Evolutionary conservation across 1,139 yeast species (phyloP).

Genomic region (Pneumocystis sp.): DNA sequence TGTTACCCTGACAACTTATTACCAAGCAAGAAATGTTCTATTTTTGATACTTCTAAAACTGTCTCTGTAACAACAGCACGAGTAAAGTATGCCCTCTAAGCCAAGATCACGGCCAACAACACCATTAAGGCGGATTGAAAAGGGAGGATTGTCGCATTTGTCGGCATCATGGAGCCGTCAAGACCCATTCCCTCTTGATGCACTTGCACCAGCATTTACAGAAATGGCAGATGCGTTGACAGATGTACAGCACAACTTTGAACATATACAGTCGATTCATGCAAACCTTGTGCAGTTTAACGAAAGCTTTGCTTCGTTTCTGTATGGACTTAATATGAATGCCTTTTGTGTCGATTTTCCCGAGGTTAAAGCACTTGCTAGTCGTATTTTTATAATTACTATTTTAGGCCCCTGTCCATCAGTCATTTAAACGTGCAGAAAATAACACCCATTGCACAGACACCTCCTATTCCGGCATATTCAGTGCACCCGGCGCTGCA

Average conservation of each 20-base stretch:
- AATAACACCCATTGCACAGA: not conserved
- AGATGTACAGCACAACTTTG: slow-evolving; percentile 40
- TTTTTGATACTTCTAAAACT: not conserved
- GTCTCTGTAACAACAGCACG: not conserved
- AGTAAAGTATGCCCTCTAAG: not conserved
- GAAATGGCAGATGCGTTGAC: slow-evolving; percentile 40
- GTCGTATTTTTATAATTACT: not conserved
- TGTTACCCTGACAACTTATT: too few species aligned
- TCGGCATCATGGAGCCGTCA: slow-evolving; percentile 13
- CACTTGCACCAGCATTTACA: slow-evolving; percentile 19
- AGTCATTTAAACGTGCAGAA: slow-evolving; percentile 7
- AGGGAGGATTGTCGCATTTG: slow-evolving; percentile 17
- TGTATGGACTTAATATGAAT: slow-evolving; percentile 49
- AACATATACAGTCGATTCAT: slow-evolving; percentile 35
- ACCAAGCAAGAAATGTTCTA: too few species aligned
- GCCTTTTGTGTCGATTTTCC: slow-evolving; percentile 56
- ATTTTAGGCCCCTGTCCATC: slow-evolving; percentile 11
- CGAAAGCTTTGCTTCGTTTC: slow-evolving; percentile 48
- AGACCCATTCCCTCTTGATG: slow-evolving; percentile 17
- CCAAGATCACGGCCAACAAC: slow-evolving; percentile 17
- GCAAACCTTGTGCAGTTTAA: slow-evolving; percentile 39
- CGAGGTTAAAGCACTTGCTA: slow-evolving; percentile 21
- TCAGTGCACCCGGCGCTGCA: not conserved
- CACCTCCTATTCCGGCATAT: not conserved
- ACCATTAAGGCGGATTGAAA: slow-evolving; percentile 19